Conservation (phyloP, 1,139 yeast genomes). For the Hyphopichia pseudoburtonii region DNA sequence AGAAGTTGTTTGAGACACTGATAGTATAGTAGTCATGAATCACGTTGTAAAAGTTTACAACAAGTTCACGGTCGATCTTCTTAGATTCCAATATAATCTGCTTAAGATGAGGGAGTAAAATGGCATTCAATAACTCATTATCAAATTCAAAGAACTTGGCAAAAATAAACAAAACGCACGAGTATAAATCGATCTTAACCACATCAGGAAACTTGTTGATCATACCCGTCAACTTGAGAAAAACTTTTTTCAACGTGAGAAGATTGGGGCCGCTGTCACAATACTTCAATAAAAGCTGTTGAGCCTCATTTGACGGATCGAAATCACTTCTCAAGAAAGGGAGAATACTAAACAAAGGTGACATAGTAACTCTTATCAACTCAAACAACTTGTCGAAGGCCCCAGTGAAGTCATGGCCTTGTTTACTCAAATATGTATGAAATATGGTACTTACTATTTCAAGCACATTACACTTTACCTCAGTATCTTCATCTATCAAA, state of each 20-base stretch:
- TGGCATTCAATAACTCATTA: conserved; percentile 47
- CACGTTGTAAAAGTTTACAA: conserved; percentile 37
- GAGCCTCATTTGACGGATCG: conserved; percentile 34
- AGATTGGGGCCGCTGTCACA: conserved; percentile 38
- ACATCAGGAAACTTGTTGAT: conserved; percentile 62
- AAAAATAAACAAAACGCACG: conserved; percentile 66
- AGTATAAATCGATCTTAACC: conserved; percentile 66
- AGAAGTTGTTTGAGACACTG: conserved; percentile 31
- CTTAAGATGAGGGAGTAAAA: conserved; percentile 59
- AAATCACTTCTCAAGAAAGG: conserved; percentile 59
- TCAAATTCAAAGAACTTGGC: conserved; percentile 57
- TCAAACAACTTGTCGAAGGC: conserved; percentile 82
- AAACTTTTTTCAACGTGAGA: conserved; percentile 49
- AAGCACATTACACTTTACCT: conserved; percentile 53
- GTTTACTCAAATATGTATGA: conserved; percentile 24
- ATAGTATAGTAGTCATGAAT: conserved; percentile 29
- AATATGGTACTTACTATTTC: conserved; percentile 56
- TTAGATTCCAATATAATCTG: conserved; percentile 38
- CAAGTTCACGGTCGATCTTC: conserved; percentile 25
- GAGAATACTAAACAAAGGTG: conserved; percentile 58
- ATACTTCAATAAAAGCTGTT: conserved; percentile 27
- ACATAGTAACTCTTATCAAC: conserved; percentile 67
- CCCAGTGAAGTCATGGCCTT: conserved; percentile 38
- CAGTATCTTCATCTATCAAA: conserved; percentile 54
- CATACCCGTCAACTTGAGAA: conserved; percentile 62